Base-by-base conservation (phyloP, 208 protist species). In the Trypanosoma melophagium region DNA sequence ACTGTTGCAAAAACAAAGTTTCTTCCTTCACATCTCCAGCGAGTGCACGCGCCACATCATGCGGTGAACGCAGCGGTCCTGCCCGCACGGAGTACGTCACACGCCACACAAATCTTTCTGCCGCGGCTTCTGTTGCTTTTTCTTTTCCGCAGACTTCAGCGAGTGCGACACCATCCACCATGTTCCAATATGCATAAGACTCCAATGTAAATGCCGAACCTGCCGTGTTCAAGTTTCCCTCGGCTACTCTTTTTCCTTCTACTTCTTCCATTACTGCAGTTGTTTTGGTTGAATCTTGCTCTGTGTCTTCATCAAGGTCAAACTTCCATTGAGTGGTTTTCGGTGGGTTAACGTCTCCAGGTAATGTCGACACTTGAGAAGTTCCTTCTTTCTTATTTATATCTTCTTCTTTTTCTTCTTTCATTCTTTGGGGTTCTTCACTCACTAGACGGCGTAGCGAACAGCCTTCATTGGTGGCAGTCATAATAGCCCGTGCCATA, bases 1-100 rank as follows among this genome's bases (percentile, higher is more conserved):
- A 84, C 71, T 95, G 90, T 75, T 95, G 90, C 44, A 95, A 35
- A 14, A 85, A 71, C 5, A 95, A 45, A 4, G 73, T 84, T 52
- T 93, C 89, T 64, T 95, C 87, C 55, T 66, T 71, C 59, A 90
- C 79, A 50, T 84, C 76, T 16, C 71, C 76, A 0, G 65, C 79
- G 42, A 95, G 70, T 13, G 75, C 81, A 2, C 70, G 70, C 2
- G 69, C 76, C 56, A 92, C 42, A 60, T 93, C 90, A 24, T 73
- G 74, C 40, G 83, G 69, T 8, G 83, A 86, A 13, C 79, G 78
- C 59, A 95, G 59, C 16, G 86, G 63, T 14, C 80, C 74, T 1
- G 80, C 69, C 19, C 66, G 66, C 52, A 68, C 78, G 12, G 83
- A 83, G 70, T 93, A 93, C 35, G 77, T 55, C 4, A 93, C 68